phyloP scores from a whole-genome alignment of 2,329 filamentous ascomycete genomes.

The Parasarocladium wereldwijsianum region DNA sequence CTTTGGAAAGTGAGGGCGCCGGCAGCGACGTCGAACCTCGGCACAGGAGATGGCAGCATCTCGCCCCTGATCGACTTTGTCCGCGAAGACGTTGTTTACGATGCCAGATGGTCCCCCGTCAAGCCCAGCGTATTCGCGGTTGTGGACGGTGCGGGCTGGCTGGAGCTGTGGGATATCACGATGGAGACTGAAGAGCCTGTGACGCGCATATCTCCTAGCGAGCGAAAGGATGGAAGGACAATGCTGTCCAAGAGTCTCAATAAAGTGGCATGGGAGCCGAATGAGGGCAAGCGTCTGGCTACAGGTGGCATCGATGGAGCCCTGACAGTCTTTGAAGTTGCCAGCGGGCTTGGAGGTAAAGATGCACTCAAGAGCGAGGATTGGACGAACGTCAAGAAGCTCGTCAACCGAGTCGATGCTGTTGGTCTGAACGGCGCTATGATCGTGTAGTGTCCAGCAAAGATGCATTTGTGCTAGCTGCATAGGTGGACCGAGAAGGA shows the following conservation, averaged over 20 bases:
- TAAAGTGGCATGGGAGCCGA: slow-evolving; percentile 85
- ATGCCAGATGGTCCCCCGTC: slow-evolving; percentile 86
- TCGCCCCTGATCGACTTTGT: slow-evolving; percentile 76
- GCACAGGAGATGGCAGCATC: slow-evolving; percentile 37
- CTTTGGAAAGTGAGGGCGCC: slow-evolving; percentile 87
- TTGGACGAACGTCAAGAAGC: slow-evolving; percentile 84
- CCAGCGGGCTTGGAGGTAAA: slow-evolving; percentile 65
- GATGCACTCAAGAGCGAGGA: slow-evolving; percentile 76
- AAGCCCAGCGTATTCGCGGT: slow-evolving; percentile 90
- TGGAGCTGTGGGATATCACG: slow-evolving; percentile 93
- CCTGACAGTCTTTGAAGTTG: slow-evolving; percentile 86
- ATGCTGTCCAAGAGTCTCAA: slow-evolving; percentile 79
- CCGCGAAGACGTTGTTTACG: slow-evolving; percentile 92
- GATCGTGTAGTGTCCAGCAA: slow-evolving; percentile 15
- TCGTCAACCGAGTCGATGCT: slow-evolving; percentile 62
- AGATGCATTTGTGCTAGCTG: slow-evolving; percentile 1
- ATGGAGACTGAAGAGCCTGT: slow-evolving; percentile 86
- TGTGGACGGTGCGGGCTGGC: slow-evolving; percentile 80
- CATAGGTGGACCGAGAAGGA: not conserved
- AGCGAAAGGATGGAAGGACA: slow-evolving; percentile 47
- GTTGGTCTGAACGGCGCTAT: slow-evolving; percentile 34
- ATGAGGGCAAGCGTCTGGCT: slow-evolving; percentile 73
- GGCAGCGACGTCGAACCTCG: slow-evolving; percentile 51
- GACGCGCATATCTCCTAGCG: slow-evolving; percentile 59
- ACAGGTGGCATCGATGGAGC: slow-evolving; percentile 86